Evolutionary conservation across 148 eudicot genomes (phyloP), one percentile per base, ranked within the genome.

Genomic region (Salicornia ramosissima): DNA sequence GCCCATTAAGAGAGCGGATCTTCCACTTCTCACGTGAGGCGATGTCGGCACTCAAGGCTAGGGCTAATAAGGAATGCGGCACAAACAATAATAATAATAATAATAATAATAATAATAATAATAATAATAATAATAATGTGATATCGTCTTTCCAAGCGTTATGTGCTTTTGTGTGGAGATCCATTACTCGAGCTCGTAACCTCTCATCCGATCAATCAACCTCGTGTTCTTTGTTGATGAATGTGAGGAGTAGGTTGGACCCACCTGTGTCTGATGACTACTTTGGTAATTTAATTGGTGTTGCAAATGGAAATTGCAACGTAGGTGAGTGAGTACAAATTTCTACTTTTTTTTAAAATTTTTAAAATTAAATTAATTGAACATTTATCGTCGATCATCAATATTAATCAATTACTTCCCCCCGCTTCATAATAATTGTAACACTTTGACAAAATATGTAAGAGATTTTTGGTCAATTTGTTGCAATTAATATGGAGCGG

Each of bases 71-170:
- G 24, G 59, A 67, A 73, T 60, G 51, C 11, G 57, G 68, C 15
- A 29, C 30, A n/a, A n/a, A n/a, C n/a, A n/a, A n/a, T 36, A 36
- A 36, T 36, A 8, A 8, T 4, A 36, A 4, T 36, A 4, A 36
- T 7, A 5, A 43, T 14, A 85, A 22, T 31, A 36, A 36, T 36
- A 8, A 8, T 4, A 36, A 4, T 36, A 4, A 36, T 36, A 36
- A 36, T 36, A 8, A 8, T 4, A 36, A 4, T 36, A 4, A 36
- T 7, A 5, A 43, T 14, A 85, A 22, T 31, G 36, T 63, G 70
- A 86, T 89, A 15, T 92, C 97, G 0, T 89, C 96, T 0, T 92
- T 89, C 57, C 96, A 89, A 52, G 90, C 97, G 9, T 77, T 92
- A 1, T 61, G 79, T 31, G 96, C 87, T 39, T 84, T 83, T 71